Conservation (phyloP, 2,329 filamentous ascomycete species). For the Escovopsis weberi region DNA sequence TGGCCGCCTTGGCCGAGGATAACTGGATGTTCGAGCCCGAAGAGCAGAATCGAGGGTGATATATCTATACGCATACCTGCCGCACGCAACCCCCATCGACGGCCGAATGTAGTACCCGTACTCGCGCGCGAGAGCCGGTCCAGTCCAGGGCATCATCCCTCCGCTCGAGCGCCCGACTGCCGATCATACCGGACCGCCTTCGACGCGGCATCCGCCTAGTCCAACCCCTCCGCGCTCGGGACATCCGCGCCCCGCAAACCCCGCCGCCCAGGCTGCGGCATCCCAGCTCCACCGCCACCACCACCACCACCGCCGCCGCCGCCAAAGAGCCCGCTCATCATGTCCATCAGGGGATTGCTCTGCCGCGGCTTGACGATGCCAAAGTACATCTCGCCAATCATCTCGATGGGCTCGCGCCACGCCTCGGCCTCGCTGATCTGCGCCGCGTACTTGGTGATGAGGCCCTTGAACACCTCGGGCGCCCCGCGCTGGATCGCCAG, state of each 20-base stretch:
- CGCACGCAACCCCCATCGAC: constrained; percentile 2
- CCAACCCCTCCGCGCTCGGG: constrained; percentile 44
- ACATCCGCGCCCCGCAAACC: constrained; percentile 30
- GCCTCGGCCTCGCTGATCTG: constrained; percentile 62
- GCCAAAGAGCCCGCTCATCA: constrained; percentile 93
- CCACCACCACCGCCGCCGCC: constrained; percentile 38
- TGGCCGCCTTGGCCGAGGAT: constrained; percentile 62
- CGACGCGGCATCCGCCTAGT: constrained; percentile 23
- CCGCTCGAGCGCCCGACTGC: neutral
- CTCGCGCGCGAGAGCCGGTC: no score
- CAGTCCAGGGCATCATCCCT: constrained; percentile 10
- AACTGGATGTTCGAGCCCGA: constrained; percentile 84
- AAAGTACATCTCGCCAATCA: constrained; percentile 95
- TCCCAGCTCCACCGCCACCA: constrained; percentile 14
- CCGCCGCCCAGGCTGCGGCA: constrained; percentile 24
- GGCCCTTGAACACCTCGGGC: constrained; percentile 65
- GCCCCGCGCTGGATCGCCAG: constrained; percentile 68
- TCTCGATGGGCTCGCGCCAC: constrained; percentile 73
- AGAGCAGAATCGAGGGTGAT: constrained; percentile 26
- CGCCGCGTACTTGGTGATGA: constrained; percentile 65
- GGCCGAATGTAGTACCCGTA: constrained; percentile 10
- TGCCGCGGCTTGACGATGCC: constrained; percentile 76
- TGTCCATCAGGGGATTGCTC: constrained; percentile 87
- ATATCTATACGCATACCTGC: constrained; percentile 1
- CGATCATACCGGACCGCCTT: no score